phyloP scores from a whole-genome alignment of 495 filamentous ascomycete genomes.

The Amniculicola lignicola region DNA sequence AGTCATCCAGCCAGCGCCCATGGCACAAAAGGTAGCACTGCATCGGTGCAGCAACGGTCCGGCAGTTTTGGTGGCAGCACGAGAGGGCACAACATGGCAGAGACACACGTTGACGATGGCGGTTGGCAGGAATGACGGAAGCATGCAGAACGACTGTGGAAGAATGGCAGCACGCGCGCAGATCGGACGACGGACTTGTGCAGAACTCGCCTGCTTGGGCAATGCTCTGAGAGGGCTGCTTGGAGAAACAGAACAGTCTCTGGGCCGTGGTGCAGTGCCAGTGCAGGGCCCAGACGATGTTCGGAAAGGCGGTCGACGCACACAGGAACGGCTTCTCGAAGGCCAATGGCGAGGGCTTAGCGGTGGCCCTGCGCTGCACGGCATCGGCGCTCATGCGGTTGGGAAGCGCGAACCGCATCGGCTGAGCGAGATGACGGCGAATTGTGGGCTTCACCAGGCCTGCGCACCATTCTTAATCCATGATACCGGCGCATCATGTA shows the following conservation, averaged over 20 bases:
- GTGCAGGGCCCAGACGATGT: background rate
- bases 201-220: too few species aligned
- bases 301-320: background rate
- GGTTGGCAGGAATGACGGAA: constrained; percentile 4
- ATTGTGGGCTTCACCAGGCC: background rate
- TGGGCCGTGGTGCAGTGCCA: background rate
- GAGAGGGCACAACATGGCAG: background rate
- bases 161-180: background rate
- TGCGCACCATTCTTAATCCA: background rate
- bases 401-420: background rate
- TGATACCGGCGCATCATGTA: constrained; percentile 8
- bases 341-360: background rate
- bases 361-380: background rate
- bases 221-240: too few species aligned
- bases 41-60: background rate
- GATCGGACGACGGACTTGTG: background rate
- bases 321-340: background rate
- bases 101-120: constrained; percentile 4
- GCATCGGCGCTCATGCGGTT: background rate
- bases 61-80: background rate
- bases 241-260: too few species aligned
- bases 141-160: background rate
- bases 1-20: too few species aligned
- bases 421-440: background rate
- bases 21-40: too few species aligned